These are phyloP conservation scores for Stephanodiscus minutulus DNA, from an alignment of 108 stramenopile species.

Conservation along the genomic window DNA sequence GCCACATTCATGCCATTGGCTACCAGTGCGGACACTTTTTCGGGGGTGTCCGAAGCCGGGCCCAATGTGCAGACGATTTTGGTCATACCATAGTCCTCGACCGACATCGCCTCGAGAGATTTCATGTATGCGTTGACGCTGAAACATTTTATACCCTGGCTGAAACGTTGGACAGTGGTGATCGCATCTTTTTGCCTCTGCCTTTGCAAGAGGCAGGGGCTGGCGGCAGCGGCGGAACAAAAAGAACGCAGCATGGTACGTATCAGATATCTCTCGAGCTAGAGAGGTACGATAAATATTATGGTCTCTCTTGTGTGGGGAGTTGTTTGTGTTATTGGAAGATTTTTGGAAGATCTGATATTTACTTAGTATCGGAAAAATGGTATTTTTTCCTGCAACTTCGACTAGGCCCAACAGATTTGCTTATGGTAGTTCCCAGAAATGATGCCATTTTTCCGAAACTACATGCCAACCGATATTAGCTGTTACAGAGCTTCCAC, in stretches of 20 bases:
- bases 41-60: conserved; percentile 78
- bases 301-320: too few relatives aligned
- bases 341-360: too few relatives aligned
- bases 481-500: too few relatives aligned
- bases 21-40: conserved; percentile 58
- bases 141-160: conserved; percentile 21
- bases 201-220: neutral
- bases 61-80: conserved; percentile 96
- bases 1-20: conserved; percentile 87
- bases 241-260: conserved; percentile 4
- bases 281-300: too few relatives aligned
- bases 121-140: conserved; percentile 1
- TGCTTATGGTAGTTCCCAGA: too few relatives aligned
- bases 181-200: neutral
- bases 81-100: conserved; percentile 51
- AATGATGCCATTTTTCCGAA: too few relatives aligned
- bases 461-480: too few relatives aligned
- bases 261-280: neutral
- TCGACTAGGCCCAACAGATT: too few relatives aligned
- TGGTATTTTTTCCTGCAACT: too few relatives aligned
- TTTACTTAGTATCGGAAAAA: too few relatives aligned
- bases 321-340: too few relatives aligned
- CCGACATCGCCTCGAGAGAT: neutral
- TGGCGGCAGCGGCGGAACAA: neutral
- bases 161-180: conserved; percentile 9